These are phyloP conservation scores for Macrophomina phaseolina DNA, from an alignment of 2,329 filamentous ascomycete species.

Conservation along the genomic window DNA sequence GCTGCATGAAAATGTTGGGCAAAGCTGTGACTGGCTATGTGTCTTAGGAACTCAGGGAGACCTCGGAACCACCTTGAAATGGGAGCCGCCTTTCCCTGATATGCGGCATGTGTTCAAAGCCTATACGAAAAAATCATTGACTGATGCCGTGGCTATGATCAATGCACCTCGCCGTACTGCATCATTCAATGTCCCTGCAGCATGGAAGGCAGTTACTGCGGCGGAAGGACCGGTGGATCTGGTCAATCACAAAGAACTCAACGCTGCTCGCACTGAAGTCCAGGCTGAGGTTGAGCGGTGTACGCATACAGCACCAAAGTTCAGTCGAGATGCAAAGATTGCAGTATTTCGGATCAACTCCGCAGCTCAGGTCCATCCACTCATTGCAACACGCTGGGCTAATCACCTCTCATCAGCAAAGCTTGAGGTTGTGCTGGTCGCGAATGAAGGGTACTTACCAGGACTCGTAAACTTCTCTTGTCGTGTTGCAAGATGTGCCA, in stretches of 20 bases:
- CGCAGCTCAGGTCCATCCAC: slow-evolving; percentile 67
- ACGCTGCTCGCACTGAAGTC: slow-evolving; percentile 63
- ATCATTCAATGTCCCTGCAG: slow-evolving; percentile 63
- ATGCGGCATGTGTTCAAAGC: slow-evolving; percentile 61
- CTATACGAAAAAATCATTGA: slow-evolving; percentile 67
- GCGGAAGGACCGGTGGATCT: slow-evolving; percentile 60
- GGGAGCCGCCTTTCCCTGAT: slow-evolving; percentile 70
- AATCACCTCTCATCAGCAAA: slow-evolving; percentile 63
- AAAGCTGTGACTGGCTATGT: slow-evolving; percentile 65
- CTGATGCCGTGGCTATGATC: slow-evolving; percentile 66
- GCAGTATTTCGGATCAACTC: slow-evolving; percentile 68
- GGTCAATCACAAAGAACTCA: slow-evolving; percentile 55
- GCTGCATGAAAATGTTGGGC: slow-evolving; percentile 58
- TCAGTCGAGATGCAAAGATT: slow-evolving; percentile 66
- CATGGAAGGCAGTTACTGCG: slow-evolving; percentile 64
- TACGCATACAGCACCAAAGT: slow-evolving; percentile 67
- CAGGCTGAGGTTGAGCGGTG: slow-evolving; percentile 66
- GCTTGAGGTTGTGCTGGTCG: slow-evolving; percentile 69
- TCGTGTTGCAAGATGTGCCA: slow-evolving; percentile 63
- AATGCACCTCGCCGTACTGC: slow-evolving; percentile 70
- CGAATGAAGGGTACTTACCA: slow-evolving; percentile 69
- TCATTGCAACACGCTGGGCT: slow-evolving; percentile 72
- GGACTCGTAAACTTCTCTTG: slow-evolving; percentile 72
- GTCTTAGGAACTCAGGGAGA: slow-evolving; percentile 71
- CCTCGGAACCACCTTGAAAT: slow-evolving; percentile 68